Base-by-base conservation (phyloP, 495 filamentous ascomycete genomes). In the Pseudevernia furfuracea region DNA sequence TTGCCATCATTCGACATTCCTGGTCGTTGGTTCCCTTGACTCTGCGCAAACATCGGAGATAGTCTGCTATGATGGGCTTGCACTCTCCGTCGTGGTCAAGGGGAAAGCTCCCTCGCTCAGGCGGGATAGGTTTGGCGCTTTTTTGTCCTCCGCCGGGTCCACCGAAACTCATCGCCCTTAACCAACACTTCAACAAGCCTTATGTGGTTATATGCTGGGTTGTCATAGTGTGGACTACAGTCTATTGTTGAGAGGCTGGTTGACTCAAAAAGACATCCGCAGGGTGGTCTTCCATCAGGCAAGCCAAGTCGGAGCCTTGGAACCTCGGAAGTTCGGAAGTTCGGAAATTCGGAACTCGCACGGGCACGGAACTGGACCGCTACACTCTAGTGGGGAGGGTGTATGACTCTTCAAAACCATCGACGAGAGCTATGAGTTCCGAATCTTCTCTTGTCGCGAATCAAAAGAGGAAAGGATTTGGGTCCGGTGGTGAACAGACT, bases 11-110 rank as follows among this genome's bases (percentile, higher is more conserved):
- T 49, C 94, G 86, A 71, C 94, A 97, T 65, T 91, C 87, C 59
- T 88, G 79, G 64, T 93, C 88, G 68, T 97, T 97, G 43, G 88
- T 84, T 10, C 94, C 94, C 64, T 82, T 85, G 55, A 86, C 84
- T 60, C 81, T 84, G 69, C 91, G 92, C 66, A 98, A 82, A 73
- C 94, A 97, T 62, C 80, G 79, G 55, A 98, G 81, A 71, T 98
- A 98, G 52, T 79, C 80, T 10, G 78, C 81, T 82, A 97, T 96
- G 61, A 94, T 81, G 61, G 86, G 78, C 73, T 92, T 96, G 83
- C 94, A 98, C 79, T 98, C 94, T 69, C 91, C 92, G 72, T 92
- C 91, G 68, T 96, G 93, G 72, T 98, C 94, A 53, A 98, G 86
- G 30, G 94, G 94, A 71, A 98, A 98, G 74, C 91, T 95, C 53